Evolutionary conservation across 257 asterid genomes (phyloP), one percentile per base, ranked within the genome.

Genomic region (Jasminum sambac): DNA sequence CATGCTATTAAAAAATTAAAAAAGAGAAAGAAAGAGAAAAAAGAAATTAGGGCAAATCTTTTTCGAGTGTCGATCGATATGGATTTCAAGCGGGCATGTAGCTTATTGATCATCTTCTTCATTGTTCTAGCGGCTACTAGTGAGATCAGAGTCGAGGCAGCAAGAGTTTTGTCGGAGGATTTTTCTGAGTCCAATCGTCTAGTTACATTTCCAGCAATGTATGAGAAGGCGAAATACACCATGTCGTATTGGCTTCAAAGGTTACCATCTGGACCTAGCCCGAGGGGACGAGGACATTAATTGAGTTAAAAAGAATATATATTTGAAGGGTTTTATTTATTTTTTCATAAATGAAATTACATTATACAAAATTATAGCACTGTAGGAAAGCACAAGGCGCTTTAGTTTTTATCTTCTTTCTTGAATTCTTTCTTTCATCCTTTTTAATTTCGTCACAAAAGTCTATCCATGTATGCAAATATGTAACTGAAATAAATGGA

Each of bases 231-330:
- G 34, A 55, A 55, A 55, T 55, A 5, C 26, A 52, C 60, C 30
- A 52, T 52, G 60, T 52, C 60, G 3, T 52, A 55, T 55, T 55
- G 62, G 62, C 34, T 55, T 10, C 6, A 55, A 55, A 8, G 26
- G 62, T 19, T 55, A 55, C 62, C 62, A 55, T 55, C 62, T 21
- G 62, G 62, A 21, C 62, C 62, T 55, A 55, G 62, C 14, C 62
- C 62, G 21, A 9, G 34, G 19, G 62, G 62, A 55, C 62, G 14
- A 55, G 62, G 62, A 2, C 62, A 55, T 52, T 52, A 9, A 52
- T 52, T 17, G 58, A 48, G 58, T 16, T 6, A 48, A 17, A 48
- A 48, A 4, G 9, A 14, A 48, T 21, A n/a, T n/a, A 48, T 21
- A n/a, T n/a, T 17, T 30, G 36, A 30, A 1, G 36, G 36, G 36